Conservation (phyloP, 192 early-diverging fungal genomes). For the Dissophora ornata region DNA sequence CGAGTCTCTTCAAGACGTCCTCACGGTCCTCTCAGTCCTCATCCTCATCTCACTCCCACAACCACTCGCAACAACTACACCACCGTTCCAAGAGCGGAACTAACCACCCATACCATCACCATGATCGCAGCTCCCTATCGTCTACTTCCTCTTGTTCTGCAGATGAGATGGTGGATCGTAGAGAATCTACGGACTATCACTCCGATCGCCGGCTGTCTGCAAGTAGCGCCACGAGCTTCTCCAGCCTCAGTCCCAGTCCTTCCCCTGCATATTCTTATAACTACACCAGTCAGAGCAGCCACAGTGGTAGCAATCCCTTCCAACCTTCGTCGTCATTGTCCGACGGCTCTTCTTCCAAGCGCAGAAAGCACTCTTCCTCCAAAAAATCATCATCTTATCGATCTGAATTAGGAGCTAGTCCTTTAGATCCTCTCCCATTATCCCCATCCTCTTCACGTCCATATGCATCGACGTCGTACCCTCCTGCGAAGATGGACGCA, state of each 20-base stretch:
- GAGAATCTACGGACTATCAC: slow-evolving; percentile 27
- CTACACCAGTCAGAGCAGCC: slow-evolving; percentile 6
- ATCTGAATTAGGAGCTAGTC: slow-evolving; percentile 1
- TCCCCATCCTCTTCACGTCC: slow-evolving; percentile 17
- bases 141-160: slow-evolving; percentile 29
- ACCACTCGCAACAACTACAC: slow-evolving; percentile 7
- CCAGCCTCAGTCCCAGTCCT: slow-evolving; percentile 45
- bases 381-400: slow-evolving; percentile 12
- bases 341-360: neutral
- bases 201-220: slow-evolving; percentile 52
- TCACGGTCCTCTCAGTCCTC: slow-evolving; percentile 5
- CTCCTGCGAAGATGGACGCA: no score
- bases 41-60: slow-evolving; percentile 3
- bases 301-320: slow-evolving; percentile 1
- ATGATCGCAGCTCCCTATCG: slow-evolving; percentile 24
- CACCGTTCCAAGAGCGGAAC: slow-evolving; percentile 15
- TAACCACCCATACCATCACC: slow-evolving; percentile 3
- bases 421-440: slow-evolving; percentile 7
- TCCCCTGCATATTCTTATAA: slow-evolving; percentile 38
- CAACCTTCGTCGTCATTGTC: neutral
- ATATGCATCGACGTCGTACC: neutral
- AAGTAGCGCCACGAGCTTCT: slow-evolving; percentile 43
- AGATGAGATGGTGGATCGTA: slow-evolving; percentile 22
- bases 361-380: slow-evolving; percentile 1
- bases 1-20: slow-evolving; percentile 17